Evolutionary conservation across 192 early-diverging fungal species (phyloP).

Genomic region (Gryganskiella cystojenkinii): DNA sequence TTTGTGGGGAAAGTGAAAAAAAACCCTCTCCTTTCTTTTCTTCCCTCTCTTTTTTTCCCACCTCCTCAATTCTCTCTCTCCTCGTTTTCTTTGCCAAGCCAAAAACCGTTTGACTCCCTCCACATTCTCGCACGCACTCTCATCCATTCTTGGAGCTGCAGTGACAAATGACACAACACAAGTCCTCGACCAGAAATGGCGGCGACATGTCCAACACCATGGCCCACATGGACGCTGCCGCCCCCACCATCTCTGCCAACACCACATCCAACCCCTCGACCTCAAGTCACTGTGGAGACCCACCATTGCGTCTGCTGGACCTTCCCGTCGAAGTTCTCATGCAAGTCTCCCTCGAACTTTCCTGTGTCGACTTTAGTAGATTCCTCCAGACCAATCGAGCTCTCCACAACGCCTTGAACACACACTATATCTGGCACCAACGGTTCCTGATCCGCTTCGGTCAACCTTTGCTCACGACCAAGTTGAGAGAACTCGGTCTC

Average conservation of each 20-base stretch:
- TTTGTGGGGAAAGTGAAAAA: too few relatives aligned
- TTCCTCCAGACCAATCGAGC: constrained; percentile 26
- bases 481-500: not conserved
- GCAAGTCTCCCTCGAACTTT: constrained; percentile 11
- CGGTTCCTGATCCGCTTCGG: constrained; percentile 35
- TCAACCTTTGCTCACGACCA: constrained; percentile 14
- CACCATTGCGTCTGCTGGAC: constrained; percentile 7
- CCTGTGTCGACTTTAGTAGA: constrained; percentile 27
- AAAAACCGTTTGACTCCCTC: not conserved
- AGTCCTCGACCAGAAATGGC: too few relatives aligned
- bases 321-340: constrained; percentile 36
- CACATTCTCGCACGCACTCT: not conserved
- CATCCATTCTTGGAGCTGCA: too few relatives aligned
- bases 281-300: not conserved
- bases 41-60: not conserved
- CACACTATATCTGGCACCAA: constrained; percentile 45
- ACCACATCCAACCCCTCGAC: not conserved
- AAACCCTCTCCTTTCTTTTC: not conserved
- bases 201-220: too few relatives aligned
- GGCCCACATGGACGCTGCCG: not conserved
- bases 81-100: not conserved
- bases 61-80: not conserved
- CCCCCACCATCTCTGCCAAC: not conserved
- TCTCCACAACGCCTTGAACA: constrained; percentile 14
- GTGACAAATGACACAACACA: too few relatives aligned